Conservation (phyloP, 768 basidiomycete genomes). For the Sporobolomyces phaffii region DNA sequence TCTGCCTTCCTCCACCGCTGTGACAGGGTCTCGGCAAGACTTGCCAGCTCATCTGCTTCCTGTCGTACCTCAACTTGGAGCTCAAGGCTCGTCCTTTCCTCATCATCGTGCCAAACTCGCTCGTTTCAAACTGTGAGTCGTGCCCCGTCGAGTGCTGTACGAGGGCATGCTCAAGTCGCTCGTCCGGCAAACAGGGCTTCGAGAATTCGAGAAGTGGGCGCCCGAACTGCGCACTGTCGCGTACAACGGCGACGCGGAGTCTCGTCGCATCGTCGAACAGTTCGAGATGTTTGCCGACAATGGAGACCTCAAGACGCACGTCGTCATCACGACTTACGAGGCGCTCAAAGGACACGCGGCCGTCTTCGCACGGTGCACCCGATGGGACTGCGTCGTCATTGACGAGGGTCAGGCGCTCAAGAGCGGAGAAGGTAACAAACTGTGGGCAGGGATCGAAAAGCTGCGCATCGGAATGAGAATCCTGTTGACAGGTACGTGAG, state of each 20-base stretch:
- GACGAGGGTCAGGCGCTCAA: conserved; percentile 73
- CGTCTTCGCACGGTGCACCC: conserved; percentile 69
- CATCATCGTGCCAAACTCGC: conserved; percentile 92
- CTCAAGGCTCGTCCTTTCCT: conserved; percentile 69
- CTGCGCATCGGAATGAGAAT: conserved; percentile 22
- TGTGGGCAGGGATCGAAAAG: conserved; percentile 23
- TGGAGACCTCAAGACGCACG: conserved; percentile 49
- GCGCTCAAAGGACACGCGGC: conserved; percentile 61
- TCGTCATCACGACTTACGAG: conserved; percentile 86
- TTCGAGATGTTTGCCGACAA: conserved; percentile 68
- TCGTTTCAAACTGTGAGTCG: conserved; percentile 62
- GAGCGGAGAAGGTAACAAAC: conserved; percentile 55
- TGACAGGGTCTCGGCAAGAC: conserved; percentile 66
- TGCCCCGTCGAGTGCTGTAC: not conserved
- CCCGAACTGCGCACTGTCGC: conserved; percentile 66
- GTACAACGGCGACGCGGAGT: conserved; percentile 47
- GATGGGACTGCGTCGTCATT: conserved; percentile 90
- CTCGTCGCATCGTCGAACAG: conserved; percentile 64
- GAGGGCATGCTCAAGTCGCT: not conserved
- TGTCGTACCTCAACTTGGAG: conserved; percentile 60
- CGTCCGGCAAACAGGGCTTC: conserved; percentile 55
- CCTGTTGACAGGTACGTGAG: conserved; percentile 65
- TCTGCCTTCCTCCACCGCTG: no score
- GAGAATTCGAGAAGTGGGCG: conserved; percentile 79
- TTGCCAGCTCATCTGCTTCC: conserved; percentile 69